Evolutionary conservation across 306 rosid genomes (phyloP).

Genomic region (Castanea crenata): DNA sequence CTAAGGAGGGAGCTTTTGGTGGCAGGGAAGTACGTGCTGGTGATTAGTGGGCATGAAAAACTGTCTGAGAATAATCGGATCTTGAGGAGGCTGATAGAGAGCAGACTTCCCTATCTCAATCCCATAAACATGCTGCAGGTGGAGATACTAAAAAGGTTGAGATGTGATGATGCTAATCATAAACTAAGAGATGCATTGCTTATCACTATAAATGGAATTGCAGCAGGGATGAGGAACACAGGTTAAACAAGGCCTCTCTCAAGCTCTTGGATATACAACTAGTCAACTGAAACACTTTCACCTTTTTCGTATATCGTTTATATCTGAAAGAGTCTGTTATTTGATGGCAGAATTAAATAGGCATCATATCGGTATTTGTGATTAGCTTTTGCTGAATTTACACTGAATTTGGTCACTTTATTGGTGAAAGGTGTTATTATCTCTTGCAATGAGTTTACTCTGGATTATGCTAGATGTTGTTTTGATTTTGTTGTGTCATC

Average conservation of each 20-base stretch:
- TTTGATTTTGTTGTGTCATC: not conserved
- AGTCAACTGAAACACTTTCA: not conserved
- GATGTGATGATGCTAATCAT: slow-evolving; percentile 67
- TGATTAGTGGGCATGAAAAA: slow-evolving; percentile 80
- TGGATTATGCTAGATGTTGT: not conserved
- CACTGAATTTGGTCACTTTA: not conserved
- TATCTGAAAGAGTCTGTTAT: not conserved
- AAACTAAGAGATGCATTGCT: slow-evolving; percentile 87
- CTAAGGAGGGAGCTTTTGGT: slow-evolving; percentile 63
- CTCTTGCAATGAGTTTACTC: not conserved
- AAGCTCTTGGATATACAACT: slow-evolving; percentile 16
- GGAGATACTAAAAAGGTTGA: slow-evolving; percentile 82
- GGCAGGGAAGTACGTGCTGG: slow-evolving; percentile 65
- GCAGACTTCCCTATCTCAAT: slow-evolving; percentile 84
- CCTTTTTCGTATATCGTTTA: not conserved
- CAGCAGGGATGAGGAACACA: slow-evolving; percentile 97
- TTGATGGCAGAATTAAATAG: not conserved
- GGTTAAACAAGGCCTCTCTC: slow-evolving; percentile 48
- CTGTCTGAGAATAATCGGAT: slow-evolving; percentile 71
- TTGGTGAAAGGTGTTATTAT: not conserved
- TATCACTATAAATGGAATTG: slow-evolving; percentile 88
- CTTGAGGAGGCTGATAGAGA: slow-evolving; percentile 89
- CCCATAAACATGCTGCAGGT: slow-evolving; percentile 92
- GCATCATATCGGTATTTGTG: not conserved
- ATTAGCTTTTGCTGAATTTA: not conserved